phyloP scores from a whole-genome alignment of 2,329 filamentous ascomycete species.

The Phyllosticta capitalensis region DNA sequence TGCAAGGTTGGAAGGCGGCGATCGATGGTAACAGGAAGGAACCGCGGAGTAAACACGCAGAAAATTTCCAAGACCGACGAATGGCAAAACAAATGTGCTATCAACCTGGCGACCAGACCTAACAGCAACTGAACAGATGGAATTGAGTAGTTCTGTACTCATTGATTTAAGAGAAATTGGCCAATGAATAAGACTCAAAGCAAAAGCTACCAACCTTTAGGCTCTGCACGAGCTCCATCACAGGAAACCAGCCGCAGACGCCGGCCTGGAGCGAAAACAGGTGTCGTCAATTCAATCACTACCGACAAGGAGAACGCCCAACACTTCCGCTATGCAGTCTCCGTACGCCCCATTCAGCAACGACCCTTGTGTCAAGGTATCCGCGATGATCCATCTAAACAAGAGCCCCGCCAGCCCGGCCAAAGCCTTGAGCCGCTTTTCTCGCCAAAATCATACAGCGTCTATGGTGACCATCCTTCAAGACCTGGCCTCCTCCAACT shows the following conservation, averaged over 20 bases:
- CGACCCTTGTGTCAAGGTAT: neutral
- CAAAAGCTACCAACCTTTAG: neutral
- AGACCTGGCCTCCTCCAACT: slow-evolving; percentile 27
- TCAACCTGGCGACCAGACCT: too few species aligned
- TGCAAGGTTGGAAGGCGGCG: too few species aligned
- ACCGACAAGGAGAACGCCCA: neutral
- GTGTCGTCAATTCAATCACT: neutral
- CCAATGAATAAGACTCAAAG: neutral
- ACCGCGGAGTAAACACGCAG: too few species aligned
- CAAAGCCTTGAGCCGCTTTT: neutral
- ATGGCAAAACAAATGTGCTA: too few species aligned
- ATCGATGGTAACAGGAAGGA: too few species aligned
- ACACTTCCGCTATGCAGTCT: neutral
- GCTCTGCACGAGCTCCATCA: neutral
- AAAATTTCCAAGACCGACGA: too few species aligned
- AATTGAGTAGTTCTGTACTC: too few species aligned
- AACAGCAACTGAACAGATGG: too few species aligned
- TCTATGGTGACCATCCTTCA: neutral
- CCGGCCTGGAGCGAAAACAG: neutral
- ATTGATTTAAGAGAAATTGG: too few species aligned
- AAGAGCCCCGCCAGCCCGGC: neutral
- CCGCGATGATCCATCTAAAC: neutral
- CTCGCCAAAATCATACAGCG: neutral
- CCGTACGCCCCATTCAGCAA: neutral
- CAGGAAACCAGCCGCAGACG: neutral